These are phyloP conservation scores for Stachybotrys chlorohalonatus DNA, from an alignment of 2,329 filamentous ascomycete species.

Conservation along the genomic window DNA sequence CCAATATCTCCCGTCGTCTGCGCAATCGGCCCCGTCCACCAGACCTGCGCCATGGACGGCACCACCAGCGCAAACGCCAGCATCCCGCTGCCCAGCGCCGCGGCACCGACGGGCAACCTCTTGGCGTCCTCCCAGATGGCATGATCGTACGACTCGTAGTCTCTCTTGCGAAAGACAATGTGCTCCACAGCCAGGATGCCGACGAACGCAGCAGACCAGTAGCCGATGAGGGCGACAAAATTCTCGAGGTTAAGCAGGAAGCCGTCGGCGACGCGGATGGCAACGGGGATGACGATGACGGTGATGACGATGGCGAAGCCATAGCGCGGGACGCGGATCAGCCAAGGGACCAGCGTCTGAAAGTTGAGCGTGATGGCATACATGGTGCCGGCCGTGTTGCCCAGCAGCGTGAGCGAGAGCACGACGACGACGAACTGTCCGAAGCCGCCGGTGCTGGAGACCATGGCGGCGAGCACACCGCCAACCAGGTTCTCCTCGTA, in stretches of 20 bases:
- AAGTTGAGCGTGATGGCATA: constrained; percentile 58
- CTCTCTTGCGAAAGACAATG: constrained; percentile 35
- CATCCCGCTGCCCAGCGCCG: constrained; percentile 35
- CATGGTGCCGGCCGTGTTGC: constrained; percentile 50
- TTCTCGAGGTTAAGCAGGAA: constrained; percentile 52
- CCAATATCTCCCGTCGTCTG: constrained; percentile 54
- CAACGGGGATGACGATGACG: constrained; percentile 49
- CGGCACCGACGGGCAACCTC: constrained; percentile 34
- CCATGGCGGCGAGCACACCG: constrained; percentile 51
- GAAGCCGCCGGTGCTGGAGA: constrained; percentile 47
- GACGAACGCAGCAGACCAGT: constrained; percentile 48
- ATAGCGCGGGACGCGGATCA: constrained; percentile 46
- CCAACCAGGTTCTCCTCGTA: constrained; percentile 46
- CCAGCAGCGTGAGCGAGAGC: constrained; percentile 46
- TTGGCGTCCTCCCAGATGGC: constrained; percentile 36
- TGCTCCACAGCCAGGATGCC: constrained; percentile 40
- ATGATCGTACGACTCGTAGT: constrained; percentile 35
- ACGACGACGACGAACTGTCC: constrained; percentile 54
- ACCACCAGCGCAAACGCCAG: constrained; percentile 43
- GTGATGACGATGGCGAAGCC: constrained; percentile 49
- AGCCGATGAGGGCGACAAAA: constrained; percentile 47
- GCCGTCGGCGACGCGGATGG: constrained; percentile 42
- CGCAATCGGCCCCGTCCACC: constrained; percentile 54
- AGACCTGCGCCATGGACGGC: constrained; percentile 51
- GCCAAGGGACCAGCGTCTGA: constrained; percentile 49